phyloP scores from a whole-genome alignment of 2,329 filamentous ascomycete species.

The Clathrospora elynae region DNA sequence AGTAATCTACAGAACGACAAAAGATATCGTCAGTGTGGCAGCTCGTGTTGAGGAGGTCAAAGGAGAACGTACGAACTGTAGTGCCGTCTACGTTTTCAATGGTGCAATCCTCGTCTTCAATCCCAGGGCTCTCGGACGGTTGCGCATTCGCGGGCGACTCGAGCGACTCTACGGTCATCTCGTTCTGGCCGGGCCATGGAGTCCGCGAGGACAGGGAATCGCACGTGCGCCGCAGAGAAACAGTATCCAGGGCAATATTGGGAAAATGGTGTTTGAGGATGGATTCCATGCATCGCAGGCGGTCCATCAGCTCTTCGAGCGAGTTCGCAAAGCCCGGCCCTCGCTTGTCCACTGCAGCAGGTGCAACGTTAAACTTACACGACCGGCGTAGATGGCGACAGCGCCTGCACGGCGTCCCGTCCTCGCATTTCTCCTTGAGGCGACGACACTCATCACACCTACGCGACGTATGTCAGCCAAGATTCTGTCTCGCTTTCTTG shows the following conservation, averaged over 20 bases:
- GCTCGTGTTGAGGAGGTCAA: neutral
- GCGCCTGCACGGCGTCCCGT: conserved; percentile 59
- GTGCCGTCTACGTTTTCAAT: conserved; percentile 14
- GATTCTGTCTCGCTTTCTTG: neutral
- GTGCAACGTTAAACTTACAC: conserved; percentile 40
- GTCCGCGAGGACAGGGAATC: conserved; percentile 8
- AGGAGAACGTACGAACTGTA: conserved; percentile 13
- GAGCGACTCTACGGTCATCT: neutral
- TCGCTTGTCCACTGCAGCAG: conserved; percentile 7
- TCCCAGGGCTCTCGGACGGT: conserved; percentile 11
- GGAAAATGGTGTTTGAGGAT: conserved; percentile 14
- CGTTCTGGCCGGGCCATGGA: conserved; percentile 1
- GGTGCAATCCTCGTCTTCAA: conserved; percentile 14
- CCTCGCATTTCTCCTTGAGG: conserved; percentile 63
- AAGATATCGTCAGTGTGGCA: conserved; percentile 1
- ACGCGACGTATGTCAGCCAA: conserved; percentile 7
- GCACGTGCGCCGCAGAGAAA: conserved; percentile 10
- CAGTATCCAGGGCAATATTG: conserved; percentile 10
- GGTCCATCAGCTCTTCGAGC: conserved; percentile 13
- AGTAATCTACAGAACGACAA: conserved; percentile 15
- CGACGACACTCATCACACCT: conserved; percentile 62
- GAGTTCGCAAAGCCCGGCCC: conserved; percentile 1
- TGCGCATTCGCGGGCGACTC: neutral
- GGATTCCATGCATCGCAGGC: conserved; percentile 10
- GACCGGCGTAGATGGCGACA: conserved; percentile 58